Base-by-base conservation (phyloP, 108 stramenopile species). In the Cyclotella sp. region DNA sequence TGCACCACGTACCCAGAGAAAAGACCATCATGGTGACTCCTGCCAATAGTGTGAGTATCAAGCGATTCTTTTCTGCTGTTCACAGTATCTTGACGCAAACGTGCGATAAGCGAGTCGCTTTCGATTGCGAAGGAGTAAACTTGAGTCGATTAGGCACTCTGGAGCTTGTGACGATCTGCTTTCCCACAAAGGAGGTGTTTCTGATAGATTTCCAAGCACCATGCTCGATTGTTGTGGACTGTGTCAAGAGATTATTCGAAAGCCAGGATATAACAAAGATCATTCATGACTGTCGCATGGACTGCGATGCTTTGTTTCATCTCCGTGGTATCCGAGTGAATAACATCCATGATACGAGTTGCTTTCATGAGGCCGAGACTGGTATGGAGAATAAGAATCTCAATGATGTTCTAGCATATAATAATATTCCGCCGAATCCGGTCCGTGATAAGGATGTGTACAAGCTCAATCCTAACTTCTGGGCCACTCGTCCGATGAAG, bases 251-350 rank as follows among this genome's bases (percentile, higher is more conserved):
- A 10, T 61, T 84, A 4, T 71, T 81, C 40, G 79, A 81, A 53
- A 53, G 63, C 47, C 29, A 58, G 26, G 24, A 40, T 15, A 54
- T 84, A 13, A 66, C 53, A 44, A 84, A 81, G 64, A 66, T 84
- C 41, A 84, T 84, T 28, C 84, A 84, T 68, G 84, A 84, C 49
- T 81, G 70, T 24, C 62, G 79, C 40, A 77, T 81, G 84, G 84
- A 81, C 52, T 76, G 67, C 28, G 84, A 84, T 81, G 84, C 84
- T 24, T 58, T 84, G 4, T 72, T 62, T 52, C 84, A 84, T 68
- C 70, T 46, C 9, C 70, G 72, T 29, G 83, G 78, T 0, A 79
- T 84, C 47, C 64, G 16, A 26, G 49, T 84, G 11, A 81, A 76
- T 11, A 77, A 77, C 67, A 55, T 84, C n/a, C 79, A 84, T 68